A percentile compares a stretch with the other conserved stretches of the same genome.
Conservation (phyloP, 73 alveolate genomes). For the Paramecium caudatum region DNA sequence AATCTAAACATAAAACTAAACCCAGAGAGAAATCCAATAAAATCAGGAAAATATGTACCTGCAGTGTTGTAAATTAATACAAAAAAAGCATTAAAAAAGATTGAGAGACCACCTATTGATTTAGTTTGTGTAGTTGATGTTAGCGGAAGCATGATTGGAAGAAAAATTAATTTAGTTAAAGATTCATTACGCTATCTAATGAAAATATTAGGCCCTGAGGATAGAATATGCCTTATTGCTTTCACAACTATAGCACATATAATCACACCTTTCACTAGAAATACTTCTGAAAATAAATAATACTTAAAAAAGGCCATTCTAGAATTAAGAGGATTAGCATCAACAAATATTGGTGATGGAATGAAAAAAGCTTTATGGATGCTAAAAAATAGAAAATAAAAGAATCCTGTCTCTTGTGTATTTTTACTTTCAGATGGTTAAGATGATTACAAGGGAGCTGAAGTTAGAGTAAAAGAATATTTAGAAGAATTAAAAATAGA, state of each 20-base stretch:
- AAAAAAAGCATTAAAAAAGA: background rate
- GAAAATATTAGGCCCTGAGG: slow-evolving; percentile 78
- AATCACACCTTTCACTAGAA: slow-evolving; percentile 75
- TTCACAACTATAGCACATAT: slow-evolving; percentile 80
- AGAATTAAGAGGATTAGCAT: slow-evolving; percentile 78
- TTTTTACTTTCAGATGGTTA: slow-evolving; percentile 86
- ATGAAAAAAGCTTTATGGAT: slow-evolving; percentile 80
- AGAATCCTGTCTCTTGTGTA: slow-evolving; percentile 79
- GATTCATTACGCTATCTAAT: slow-evolving; percentile 80
- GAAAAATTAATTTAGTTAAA: slow-evolving; percentile 80
- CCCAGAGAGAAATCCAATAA: slow-evolving; percentile 41
- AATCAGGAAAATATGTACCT: background rate
- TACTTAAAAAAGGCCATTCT: slow-evolving; percentile 59
- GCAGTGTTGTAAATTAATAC: background rate
- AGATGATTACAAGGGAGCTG: slow-evolving; percentile 78
- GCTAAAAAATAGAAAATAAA: slow-evolving; percentile 78
- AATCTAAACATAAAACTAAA: background rate
- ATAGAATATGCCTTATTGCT: slow-evolving; percentile 80
- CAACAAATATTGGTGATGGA: slow-evolving; percentile 85
- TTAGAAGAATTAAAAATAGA: slow-evolving; percentile 64
- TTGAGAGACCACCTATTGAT: slow-evolving; percentile 81
- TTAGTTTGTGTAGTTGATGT: slow-evolving; percentile 87
- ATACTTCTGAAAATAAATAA: slow-evolving; percentile 76
- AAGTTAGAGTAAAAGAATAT: slow-evolving; percentile 73
- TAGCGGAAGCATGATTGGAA: slow-evolving; percentile 87